Evolutionary conservation across 768 basidiomycete species (phyloP), one percentile per base, ranked within the genome.

Genomic region (Psilocybe subaeruginosa): DNA sequence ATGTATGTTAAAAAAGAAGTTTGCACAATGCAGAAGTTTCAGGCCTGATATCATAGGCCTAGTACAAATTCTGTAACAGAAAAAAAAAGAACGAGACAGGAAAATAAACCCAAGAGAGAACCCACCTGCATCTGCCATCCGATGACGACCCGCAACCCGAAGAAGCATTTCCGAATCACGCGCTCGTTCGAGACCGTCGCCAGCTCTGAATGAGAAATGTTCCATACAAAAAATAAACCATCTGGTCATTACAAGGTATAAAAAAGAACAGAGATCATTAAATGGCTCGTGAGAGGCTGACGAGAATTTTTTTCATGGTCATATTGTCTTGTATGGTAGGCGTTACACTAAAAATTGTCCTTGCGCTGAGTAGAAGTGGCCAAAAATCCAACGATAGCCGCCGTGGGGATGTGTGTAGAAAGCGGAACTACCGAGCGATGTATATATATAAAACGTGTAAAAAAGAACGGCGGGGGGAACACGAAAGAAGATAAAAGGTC

Each of bases 401-500:
- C 51, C 16, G n/a, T 33, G 51, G 27, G 4, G 51, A 23, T 16
- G 51, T 31, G n/a, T 33, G n/a, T 16, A 51, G 30, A 8, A 29
- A 14, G 14, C 30, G 49, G n/a, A 29, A 19, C 27, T 30, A 51
- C 14, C 14, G 17, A 31, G 41, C 3, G 14, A 49, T 16, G 23
- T 30, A 29, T 56, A n/a, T 16, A 30, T 14, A 35, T n/a, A 41
- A 56, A 16, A 19, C 4, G 27, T 33, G 16, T 12, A 31, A 33
- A 27, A 46, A 51, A 27, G 19, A 51, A 50, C 3, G 52, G 30
- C n/a, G 41, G 29, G 31, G 23, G 14, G 19, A 67, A 68, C 69
- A 73, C 73, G 66, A 73, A 69, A 66, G 65, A 69, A 70, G 66
- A 64, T 64, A 73, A 37, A 70, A 68, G 63, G 78, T 76, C 77